These are phyloP conservation scores for Escallonia herrerae DNA, from an alignment of 129 eudicot species.

Conservation along the genomic window DNA sequence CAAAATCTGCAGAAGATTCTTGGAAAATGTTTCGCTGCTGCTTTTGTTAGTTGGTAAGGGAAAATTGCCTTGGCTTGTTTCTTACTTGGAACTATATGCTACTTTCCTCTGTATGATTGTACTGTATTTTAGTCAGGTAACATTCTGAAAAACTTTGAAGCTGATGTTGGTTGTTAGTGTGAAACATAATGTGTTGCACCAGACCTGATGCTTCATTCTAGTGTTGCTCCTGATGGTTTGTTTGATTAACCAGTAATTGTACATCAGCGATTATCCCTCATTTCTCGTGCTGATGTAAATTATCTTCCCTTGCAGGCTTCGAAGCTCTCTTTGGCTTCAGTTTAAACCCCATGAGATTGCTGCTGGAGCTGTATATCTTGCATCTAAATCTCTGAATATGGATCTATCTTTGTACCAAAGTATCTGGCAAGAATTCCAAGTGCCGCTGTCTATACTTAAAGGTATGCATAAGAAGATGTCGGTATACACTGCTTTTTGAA, in stretches of 20 bases:
- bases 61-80: slow-evolving; percentile 39
- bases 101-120: slow-evolving; percentile 2
- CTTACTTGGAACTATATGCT: slow-evolving; percentile 20
- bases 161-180: slow-evolving; percentile 20
- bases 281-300: slow-evolving; percentile 3
- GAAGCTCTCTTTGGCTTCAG: slow-evolving; percentile 95
- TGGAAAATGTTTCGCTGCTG: slow-evolving; percentile 63
- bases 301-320: slow-evolving; percentile 51
- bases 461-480: slow-evolving; percentile 30
- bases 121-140: slow-evolving; percentile 10
- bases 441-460: slow-evolving; percentile 69
- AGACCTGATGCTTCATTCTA: slow-evolving; percentile 18
- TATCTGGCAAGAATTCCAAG: slow-evolving; percentile 78
- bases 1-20: slow-evolving; percentile 63
- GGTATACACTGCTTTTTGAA: too few relatives aligned
- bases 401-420: slow-evolving; percentile 54
- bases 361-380: slow-evolving; percentile 95
- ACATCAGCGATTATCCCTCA: not conserved
- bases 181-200: slow-evolving; percentile 23
- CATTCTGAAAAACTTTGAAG: slow-evolving; percentile 17
- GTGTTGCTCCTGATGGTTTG: slow-evolving; percentile 43
- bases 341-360: slow-evolving; percentile 97
- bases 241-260: slow-evolving; percentile 8
- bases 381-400: slow-evolving; percentile 76
- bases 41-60: slow-evolving; percentile 82